These are phyloP conservation scores for Clavaria fumosa DNA, from an alignment of 768 basidiomycete genomes.

Conservation along the genomic window DNA sequence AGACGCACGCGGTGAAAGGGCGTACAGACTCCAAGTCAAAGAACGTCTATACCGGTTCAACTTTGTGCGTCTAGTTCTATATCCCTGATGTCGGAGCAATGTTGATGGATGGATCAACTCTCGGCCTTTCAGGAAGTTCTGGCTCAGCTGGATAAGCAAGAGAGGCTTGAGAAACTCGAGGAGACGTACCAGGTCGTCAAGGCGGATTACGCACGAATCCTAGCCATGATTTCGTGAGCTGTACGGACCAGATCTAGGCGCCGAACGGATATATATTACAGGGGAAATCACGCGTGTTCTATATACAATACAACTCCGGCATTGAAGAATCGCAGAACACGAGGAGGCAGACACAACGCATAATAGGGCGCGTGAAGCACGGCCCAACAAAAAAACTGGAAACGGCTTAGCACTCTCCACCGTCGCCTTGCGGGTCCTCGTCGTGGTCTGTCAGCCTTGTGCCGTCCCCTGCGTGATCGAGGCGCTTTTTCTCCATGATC, in stretches of 20 bases:
- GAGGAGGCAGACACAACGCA: too few species aligned
- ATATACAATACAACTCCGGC: neutral
- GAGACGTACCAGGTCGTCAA: slow-evolving; percentile 82
- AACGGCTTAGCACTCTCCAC: slow-evolving; percentile 18
- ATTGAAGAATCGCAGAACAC: too few species aligned
- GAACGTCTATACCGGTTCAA: slow-evolving; percentile 92
- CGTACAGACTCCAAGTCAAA: slow-evolving; percentile 85
- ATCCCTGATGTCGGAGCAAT: too few species aligned
- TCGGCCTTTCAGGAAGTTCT: slow-evolving; percentile 53
- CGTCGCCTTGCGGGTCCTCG: slow-evolving; percentile 26
- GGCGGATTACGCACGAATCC: slow-evolving; percentile 73
- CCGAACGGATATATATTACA: neutral
- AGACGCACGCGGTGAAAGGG: slow-evolving; percentile 37
- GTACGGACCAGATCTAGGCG: neutral
- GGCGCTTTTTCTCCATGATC: slow-evolving; percentile 39
- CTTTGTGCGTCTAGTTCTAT: slow-evolving; percentile 41
- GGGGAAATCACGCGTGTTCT: neutral
- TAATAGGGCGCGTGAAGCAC: too few species aligned
- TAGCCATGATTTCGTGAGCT: slow-evolving; percentile 32
- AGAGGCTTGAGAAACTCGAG: slow-evolving; percentile 77
- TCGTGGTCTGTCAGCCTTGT: slow-evolving; percentile 16
- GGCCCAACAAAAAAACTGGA: too few species aligned
- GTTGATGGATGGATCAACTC: too few species aligned
- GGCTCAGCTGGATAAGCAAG: slow-evolving; percentile 73
- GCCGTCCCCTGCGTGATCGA: slow-evolving; percentile 24